Evolutionary conservation across 192 early-diverging fungal genomes (phyloP).

Genomic region (Pilaira anomala): DNA sequence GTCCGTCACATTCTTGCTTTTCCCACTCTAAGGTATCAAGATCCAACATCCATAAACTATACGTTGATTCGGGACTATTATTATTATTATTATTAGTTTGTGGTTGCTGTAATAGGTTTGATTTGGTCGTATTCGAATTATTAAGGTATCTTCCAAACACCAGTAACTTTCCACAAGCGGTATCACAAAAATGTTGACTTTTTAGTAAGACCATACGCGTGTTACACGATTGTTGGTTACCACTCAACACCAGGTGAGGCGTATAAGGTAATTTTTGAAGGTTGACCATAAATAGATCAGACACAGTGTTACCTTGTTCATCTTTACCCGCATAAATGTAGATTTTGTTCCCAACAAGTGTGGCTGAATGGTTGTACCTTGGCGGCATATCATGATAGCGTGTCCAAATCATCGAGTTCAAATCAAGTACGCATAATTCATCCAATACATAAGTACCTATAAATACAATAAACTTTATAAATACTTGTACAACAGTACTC

Average conservation of each 20-base stretch:
- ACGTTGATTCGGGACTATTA: constrained; percentile 24
- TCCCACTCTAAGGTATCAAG: constrained; percentile 56
- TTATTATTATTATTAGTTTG: constrained; percentile 6
- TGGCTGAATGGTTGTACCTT: constrained; percentile 55
- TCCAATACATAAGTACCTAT: constrained; percentile 51
- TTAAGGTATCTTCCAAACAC: constrained; percentile 52
- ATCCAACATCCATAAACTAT: constrained; percentile 58
- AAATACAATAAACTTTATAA: neutral
- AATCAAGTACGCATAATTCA: constrained; percentile 55
- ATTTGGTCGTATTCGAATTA: constrained; percentile 20
- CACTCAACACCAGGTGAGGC: constrained; percentile 33
- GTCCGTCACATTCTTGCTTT: constrained; percentile 45
- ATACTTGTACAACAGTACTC: neutral
- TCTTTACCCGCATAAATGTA: constrained; percentile 63
- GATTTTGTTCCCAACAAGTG: constrained; percentile 48
- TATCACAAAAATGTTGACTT: constrained; percentile 60
- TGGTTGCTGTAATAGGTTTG: neutral
- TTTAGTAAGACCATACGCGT: constrained; percentile 47
- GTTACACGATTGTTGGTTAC: constrained; percentile 26
- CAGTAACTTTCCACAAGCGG: constrained; percentile 49
- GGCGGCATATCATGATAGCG: constrained; percentile 42
- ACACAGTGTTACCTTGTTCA: constrained; percentile 45
- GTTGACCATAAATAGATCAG: constrained; percentile 54
- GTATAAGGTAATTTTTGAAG: constrained; percentile 39
- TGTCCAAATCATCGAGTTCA: constrained; percentile 55